Evolutionary conservation across 495 filamentous ascomycete genomes (phyloP).

Genomic region (Penicillium waksmanii): DNA sequence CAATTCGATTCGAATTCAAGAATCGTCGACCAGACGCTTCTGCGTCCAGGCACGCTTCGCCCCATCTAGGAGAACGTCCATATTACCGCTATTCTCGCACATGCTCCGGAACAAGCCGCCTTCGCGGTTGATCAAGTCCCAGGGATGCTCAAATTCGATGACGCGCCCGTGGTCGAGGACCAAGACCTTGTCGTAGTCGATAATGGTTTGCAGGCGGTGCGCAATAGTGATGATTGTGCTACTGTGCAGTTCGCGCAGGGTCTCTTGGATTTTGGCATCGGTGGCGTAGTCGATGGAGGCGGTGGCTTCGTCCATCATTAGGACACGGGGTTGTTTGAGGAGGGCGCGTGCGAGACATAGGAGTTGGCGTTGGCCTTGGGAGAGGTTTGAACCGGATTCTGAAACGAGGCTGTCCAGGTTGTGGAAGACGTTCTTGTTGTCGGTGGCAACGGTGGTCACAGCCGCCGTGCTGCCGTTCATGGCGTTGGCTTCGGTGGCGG

Average conservation of each 20-base stretch:
- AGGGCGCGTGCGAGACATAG: constrained; percentile 93
- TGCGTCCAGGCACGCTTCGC: constrained; percentile 74
- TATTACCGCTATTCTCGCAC: constrained; percentile 94
- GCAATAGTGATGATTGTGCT: constrained; percentile 98
- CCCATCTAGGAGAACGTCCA: constrained; percentile 68
- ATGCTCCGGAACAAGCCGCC: constrained; percentile 80
- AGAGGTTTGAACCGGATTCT: constrained; percentile 94
- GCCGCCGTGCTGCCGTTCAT: constrained; percentile 39
- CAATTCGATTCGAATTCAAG: constrained; percentile 17
- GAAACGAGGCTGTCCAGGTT: constrained; percentile 83
- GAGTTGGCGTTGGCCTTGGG: constrained; percentile 94
- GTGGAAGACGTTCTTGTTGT: constrained; percentile 94
- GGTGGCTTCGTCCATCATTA: constrained; percentile 99
- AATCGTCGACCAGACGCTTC: constrained; percentile 58
- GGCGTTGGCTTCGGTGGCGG: constrained; percentile 42
- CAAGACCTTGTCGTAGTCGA: constrained; percentile 98
- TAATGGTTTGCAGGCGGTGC: constrained; percentile 95
- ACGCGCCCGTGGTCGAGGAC: constrained; percentile 90
- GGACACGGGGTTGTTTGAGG: constrained; percentile 85
- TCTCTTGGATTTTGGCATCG: constrained; percentile 94
- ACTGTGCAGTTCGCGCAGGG: constrained; percentile 80
- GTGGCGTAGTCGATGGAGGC: constrained; percentile 98
- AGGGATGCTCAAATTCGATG: constrained; percentile 87
- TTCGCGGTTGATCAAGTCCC: constrained; percentile 70
- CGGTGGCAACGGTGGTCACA: constrained; percentile 24